Evolutionary conservation across 23 red algal genomes (phyloP), one percentile per base, ranked within the genome.

Genomic region (Gracilariopsis chorda): DNA sequence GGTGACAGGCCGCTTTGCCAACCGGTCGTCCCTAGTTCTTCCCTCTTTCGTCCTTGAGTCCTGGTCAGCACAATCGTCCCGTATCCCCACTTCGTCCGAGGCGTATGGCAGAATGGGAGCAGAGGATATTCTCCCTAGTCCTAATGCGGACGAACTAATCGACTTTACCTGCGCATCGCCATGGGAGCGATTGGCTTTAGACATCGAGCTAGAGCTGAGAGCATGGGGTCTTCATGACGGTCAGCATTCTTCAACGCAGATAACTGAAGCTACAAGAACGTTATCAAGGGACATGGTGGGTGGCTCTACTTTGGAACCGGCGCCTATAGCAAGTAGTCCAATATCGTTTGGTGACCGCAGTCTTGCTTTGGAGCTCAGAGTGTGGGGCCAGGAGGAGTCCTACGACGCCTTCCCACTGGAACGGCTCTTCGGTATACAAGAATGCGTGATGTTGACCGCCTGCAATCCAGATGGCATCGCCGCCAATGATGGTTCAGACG

Each of bases 201-300:
- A 90, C 59, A 69, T 90, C 11, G 86, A 90, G 69, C 44, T 90
- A 8, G 72, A 90, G 62, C 41, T 90, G 12, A 70, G 86, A 34
- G 71, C 49, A 65, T 90, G 86, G 86, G 86, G 74, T 41, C 71
- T 90, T 56, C 83, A 88, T 56, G 64, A 88, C 57, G 83, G 83
- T 52, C 55, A 78, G 65, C 75, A 48, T 48, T 55, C 52, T 7
- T 30, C 51, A 3, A 17, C 13, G 4, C 51, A 28, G 39, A 51
- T 83, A 51, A 70, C 71, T 39, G 40, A 34, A 48, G 30, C 37
- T 40, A 47, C 36, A 13, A 5, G 25, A 7, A 28, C 57, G 16
- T 30, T 5, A 7, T 24, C 86, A 46, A 20, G 19, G 7, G 51
- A 30, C 12, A 42, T 8, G 16, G 33, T 13, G n/a, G 16, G 65